Evolutionary conservation across 2,329 filamentous ascomycete species (phyloP), one percentile per base, ranked within the genome.

Genomic region (Gnomoniopsis smithogilvyi): DNA sequence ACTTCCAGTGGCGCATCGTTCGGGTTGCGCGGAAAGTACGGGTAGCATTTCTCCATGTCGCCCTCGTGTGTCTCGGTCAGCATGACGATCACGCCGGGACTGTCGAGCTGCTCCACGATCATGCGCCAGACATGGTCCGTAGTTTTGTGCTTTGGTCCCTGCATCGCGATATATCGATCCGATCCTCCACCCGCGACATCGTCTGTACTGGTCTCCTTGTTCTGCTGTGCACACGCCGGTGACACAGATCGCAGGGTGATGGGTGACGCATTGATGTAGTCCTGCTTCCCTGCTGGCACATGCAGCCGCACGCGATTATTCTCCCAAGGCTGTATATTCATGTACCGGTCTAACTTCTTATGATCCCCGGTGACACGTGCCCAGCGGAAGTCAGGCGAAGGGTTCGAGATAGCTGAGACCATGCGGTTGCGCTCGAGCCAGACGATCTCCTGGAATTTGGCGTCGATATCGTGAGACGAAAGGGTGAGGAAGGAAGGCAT

Each of bases 121-220:
- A 99, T 99, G 69, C 95, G 91, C 91, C 94, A 99, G 64, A 96
- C 90, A 69, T 96, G 92, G 65, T 87, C 85, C 57, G 89, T 81
- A 17, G 90, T 91, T 26, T 85, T 83, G 61, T 80, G 74, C 68
- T 93, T 96, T 6, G 95, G 95, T 0, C 95, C 95, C 75, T 96
- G 92, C 72, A 96, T 97, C 54, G 93, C 95, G 66, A 99, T 96
- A 73, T 96, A 98, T 56, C 82, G 76, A 51, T 82, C 74, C 2
- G 77, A 72, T 1, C 76, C 74, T 10, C 71, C 51, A 48, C 26
- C 24, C 4, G 49, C 52, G 12, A 15, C n/a, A 6, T 6, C 1
- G 3, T 56, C 17, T 12, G 43, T n/a, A 8, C 15, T 54, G 34
- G 15, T 43, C 10, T 15, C 14, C 26, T 34, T 3, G 53, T 10